A percentile compares a stretch with the other conserved stretches of the same genome.
Conservation (phyloP, 2,329 filamentous ascomycete genomes). For the Helotiales sp. region DNA sequence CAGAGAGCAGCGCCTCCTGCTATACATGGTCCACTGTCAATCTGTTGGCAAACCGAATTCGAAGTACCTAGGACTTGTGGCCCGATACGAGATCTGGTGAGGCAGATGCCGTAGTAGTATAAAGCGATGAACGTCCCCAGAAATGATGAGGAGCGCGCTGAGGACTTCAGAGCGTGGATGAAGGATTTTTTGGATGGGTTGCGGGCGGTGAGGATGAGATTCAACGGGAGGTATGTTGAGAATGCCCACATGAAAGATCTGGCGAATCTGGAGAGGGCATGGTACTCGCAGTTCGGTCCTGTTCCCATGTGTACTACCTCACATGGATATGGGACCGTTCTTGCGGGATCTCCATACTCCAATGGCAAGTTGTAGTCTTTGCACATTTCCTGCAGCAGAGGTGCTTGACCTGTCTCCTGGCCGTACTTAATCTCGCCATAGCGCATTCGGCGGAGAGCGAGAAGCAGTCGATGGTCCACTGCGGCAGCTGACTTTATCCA, state of each 20-base stretch:
- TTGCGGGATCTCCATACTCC: constrained; percentile 74
- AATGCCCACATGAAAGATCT: constrained; percentile 76
- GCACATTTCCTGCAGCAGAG: constrained; percentile 74
- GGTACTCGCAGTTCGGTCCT: constrained; percentile 74
- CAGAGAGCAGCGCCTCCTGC: constrained; percentile 74
- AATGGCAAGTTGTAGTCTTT: constrained; percentile 70
- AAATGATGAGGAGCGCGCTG: constrained; percentile 75
- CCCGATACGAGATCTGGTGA: constrained; percentile 74
- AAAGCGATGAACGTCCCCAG: constrained; percentile 76
- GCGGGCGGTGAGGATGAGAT: constrained; percentile 65
- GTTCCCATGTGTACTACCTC: constrained; percentile 83
- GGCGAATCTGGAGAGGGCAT: constrained; percentile 70
- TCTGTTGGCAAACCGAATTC: constrained; percentile 51
- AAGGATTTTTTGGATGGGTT: constrained; percentile 52
- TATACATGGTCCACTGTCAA: constrained; percentile 71
- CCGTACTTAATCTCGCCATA: constrained; percentile 72
- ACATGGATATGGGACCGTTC: constrained; percentile 76
- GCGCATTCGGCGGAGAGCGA: constrained; percentile 71
- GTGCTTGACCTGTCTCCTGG: constrained; percentile 71
- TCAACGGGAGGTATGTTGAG: constrained; percentile 77
- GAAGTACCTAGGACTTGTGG: constrained; percentile 68
- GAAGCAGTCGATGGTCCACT: constrained; percentile 75
- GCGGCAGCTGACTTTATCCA: constrained; percentile 82
- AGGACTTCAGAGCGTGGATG: constrained; percentile 58
- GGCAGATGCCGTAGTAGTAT: constrained; percentile 86